phyloP scores from a whole-genome alignment of 805 yeast genomes.

The Candida broadrunensis region DNA sequence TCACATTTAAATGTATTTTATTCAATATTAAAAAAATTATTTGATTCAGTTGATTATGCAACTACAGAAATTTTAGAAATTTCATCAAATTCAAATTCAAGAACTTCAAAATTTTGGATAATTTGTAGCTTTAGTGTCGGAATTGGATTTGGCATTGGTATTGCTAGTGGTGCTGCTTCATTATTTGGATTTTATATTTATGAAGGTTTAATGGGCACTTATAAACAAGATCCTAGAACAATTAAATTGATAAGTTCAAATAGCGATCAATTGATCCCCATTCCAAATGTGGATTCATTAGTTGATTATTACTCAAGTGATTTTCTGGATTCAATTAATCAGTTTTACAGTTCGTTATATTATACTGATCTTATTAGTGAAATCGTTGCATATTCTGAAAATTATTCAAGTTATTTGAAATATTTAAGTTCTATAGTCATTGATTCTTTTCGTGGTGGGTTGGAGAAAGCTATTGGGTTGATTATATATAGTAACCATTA shows the following conservation, averaged over 20 bases:
- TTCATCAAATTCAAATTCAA: not conserved
- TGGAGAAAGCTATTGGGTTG: slow-evolving; percentile 17
- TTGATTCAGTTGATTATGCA: slow-evolving; percentile 1
- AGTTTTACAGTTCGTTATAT: not conserved
- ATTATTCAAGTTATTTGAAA: slow-evolving; percentile 4
- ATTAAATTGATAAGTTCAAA: not conserved
- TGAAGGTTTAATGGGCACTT: not conserved
- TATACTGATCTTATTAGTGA: slow-evolving; percentile 4
- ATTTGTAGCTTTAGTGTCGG: slow-evolving; percentile 35
- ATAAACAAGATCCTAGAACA: not conserved
- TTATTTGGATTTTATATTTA: slow-evolving; percentile 7
- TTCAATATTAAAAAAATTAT: slow-evolving; percentile 10
- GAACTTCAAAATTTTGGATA: slow-evolving; percentile 15
- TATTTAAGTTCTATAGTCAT: slow-evolving; percentile 10
- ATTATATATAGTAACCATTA: not conserved
- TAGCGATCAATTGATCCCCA: not conserved
- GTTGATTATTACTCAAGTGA: not conserved
- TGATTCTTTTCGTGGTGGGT: slow-evolving; percentile 21
- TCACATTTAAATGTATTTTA: slow-evolving; percentile 15
- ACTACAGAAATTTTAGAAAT: not conserved
- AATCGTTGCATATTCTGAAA: slow-evolving; percentile 2
- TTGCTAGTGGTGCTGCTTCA: slow-evolving; percentile 23
- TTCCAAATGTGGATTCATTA: not conserved
- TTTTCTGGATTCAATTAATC: not conserved
- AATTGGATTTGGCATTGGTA: slow-evolving; percentile 31